Evolutionary conservation across 352 stramenopile species (phyloP).

Genomic region (Pythium biforme): DNA sequence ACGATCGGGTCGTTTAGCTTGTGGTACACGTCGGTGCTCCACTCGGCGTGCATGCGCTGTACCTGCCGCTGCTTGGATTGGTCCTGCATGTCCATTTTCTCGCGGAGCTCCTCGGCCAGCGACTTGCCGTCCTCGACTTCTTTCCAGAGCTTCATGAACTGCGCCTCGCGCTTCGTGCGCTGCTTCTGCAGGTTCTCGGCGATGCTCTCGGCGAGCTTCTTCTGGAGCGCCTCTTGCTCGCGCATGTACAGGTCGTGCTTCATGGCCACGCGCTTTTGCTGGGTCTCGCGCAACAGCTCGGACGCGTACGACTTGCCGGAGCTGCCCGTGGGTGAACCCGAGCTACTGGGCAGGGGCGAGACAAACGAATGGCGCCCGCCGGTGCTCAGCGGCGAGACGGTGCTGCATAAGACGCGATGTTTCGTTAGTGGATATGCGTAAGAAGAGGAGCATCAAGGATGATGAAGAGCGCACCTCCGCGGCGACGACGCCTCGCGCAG

Average conservation of each 20-base stretch:
- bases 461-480: conserved; percentile 7
- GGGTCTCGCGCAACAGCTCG: conserved; percentile 56
- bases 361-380: conserved; percentile 27
- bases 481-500: conserved; percentile 35
- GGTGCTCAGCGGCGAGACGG: conserved; percentile 28
- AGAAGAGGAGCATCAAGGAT: too few relatives aligned
- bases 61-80: conserved; percentile 59
- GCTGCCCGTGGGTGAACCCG: conserved; percentile 24
- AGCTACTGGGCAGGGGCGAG: conserved; percentile 22
- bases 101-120: conserved; percentile 59
- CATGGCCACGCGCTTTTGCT: conserved; percentile 71
- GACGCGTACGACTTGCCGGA: conserved; percentile 34
- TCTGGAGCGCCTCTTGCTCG: conserved; percentile 60
- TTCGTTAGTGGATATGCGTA: not conserved
- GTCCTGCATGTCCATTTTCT: conserved; percentile 62
- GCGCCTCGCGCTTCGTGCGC: conserved; percentile 58
- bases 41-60: conserved; percentile 76
- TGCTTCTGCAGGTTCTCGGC: conserved; percentile 66
- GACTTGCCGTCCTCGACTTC: conserved; percentile 71
- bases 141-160: conserved; percentile 67
- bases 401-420: not conserved
- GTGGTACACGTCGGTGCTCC: conserved; percentile 60
- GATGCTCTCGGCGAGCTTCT: conserved; percentile 61
- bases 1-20: conserved; percentile 71
- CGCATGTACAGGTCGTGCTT: conserved; percentile 76